phyloP scores from a whole-genome alignment of 1,139 yeast species.

The Kazachstania sp. region DNA sequence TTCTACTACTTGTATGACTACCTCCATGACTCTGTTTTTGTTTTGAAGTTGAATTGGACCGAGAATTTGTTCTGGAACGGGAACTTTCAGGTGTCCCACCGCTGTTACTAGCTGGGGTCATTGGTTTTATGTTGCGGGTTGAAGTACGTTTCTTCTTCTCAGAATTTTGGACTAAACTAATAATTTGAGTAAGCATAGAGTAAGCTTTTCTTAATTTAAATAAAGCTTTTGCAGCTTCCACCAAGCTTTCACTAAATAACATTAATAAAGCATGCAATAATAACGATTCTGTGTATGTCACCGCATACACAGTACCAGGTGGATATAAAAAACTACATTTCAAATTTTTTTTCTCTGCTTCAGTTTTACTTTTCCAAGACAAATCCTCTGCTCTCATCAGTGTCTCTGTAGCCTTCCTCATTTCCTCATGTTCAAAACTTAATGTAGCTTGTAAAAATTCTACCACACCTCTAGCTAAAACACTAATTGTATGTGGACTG shows the following conservation, averaged over 20 bases:
- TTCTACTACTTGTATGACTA: background rate
- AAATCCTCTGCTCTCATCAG: slow-evolving; percentile 64
- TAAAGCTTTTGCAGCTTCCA: slow-evolving; percentile 83
- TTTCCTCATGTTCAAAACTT: slow-evolving; percentile 84
- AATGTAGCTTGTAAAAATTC: slow-evolving; percentile 85
- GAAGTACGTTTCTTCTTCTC: slow-evolving; percentile 11
- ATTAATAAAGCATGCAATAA: slow-evolving; percentile 70
- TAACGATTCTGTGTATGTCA: slow-evolving; percentile 82
- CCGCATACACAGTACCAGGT: slow-evolving; percentile 90
- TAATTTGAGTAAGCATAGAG: slow-evolving; percentile 71
- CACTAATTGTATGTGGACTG: slow-evolving; percentile 48
- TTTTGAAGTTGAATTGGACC: no score
- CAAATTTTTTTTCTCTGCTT: slow-evolving; percentile 49
- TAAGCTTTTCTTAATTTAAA: slow-evolving; percentile 80
- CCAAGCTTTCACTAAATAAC: slow-evolving; percentile 53
- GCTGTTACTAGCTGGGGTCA: background rate
- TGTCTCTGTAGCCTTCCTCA: slow-evolving; percentile 67
- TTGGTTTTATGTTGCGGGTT: background rate
- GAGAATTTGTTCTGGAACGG: no score
- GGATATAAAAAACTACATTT: slow-evolving; percentile 68
- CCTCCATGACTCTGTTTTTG: no score
- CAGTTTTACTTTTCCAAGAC: slow-evolving; percentile 53
- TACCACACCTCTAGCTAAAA: slow-evolving; percentile 78
- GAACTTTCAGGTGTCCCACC: background rate
- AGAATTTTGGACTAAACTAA: slow-evolving; percentile 37